Percentiles rank a stretch among this genome's conserved stretches.
phyloP scores from a whole-genome alignment of 768 basidiomycete species.

The Termitomyces heimii region DNA sequence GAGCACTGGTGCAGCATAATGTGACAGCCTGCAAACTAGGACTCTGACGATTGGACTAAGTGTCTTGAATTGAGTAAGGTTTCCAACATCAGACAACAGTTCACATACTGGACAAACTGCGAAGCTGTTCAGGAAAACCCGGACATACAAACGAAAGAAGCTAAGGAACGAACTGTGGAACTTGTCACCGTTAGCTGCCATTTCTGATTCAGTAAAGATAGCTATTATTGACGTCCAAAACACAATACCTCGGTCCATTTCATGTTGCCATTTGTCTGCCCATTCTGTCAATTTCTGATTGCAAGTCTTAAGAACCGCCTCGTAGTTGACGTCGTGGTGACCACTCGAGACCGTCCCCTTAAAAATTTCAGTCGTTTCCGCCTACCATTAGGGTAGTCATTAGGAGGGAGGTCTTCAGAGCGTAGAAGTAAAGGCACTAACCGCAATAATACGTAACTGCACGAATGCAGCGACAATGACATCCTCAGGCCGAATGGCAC shows the following conservation, averaged over 20 bases:
- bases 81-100: background rate
- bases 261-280: conserved; percentile 64
- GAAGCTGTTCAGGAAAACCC: conserved; percentile 81
- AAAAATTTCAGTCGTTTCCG: conserved; percentile 68
- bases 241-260: conserved; percentile 60
- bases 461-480: conserved; percentile 76
- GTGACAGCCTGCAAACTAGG: conserved; percentile 66
- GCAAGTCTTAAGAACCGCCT: conserved; percentile 63
- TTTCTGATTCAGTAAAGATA: background rate
- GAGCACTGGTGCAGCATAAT: conserved; percentile 69
- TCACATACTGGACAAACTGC: conserved; percentile 52
- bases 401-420: background rate
- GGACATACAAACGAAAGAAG: conserved; percentile 73
- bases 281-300: conserved; percentile 70
- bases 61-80: background rate
- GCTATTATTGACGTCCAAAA: background rate
- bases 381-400: conserved; percentile 29
- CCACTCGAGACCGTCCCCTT: conserved; percentile 33
- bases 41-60: conserved; percentile 47
- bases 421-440: conserved; percentile 17
- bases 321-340: conserved; percentile 66
- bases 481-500: conserved; percentile 64
- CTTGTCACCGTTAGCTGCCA: conserved; percentile 58
- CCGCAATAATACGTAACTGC: conserved; percentile 74
- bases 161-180: conserved; percentile 75